Percentiles rank a stretch among this genome's conserved stretches.
Evolutionary conservation across 2,329 filamentous ascomycete species (phyloP).

Genomic region (Trichophyton equinum): DNA sequence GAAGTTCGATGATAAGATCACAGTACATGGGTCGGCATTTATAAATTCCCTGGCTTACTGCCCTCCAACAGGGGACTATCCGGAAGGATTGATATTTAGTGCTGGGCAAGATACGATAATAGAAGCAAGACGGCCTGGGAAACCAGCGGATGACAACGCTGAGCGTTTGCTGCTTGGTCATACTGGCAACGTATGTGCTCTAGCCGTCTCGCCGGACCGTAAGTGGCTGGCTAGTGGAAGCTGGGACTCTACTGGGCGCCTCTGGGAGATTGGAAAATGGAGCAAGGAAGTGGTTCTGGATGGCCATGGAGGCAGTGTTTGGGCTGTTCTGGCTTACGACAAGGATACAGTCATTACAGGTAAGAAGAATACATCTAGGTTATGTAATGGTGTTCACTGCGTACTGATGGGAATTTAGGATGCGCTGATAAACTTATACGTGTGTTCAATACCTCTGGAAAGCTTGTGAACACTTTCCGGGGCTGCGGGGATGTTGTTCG

Average conservation of each 20-base stretch:
- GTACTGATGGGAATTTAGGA: slow-evolving; percentile 31
- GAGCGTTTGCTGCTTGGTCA: slow-evolving; percentile 81
- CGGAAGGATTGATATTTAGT: slow-evolving; percentile 72
- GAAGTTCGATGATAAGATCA: slow-evolving; percentile 62
- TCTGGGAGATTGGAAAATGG: slow-evolving; percentile 83
- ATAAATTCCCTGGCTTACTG: slow-evolving; percentile 75
- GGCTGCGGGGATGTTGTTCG: slow-evolving; percentile 73
- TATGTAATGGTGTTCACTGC: background rate
- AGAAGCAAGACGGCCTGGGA: slow-evolving; percentile 65
- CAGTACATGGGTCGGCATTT: slow-evolving; percentile 69
- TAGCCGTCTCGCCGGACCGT: slow-evolving; percentile 64
- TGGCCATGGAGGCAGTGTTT: slow-evolving; percentile 72
- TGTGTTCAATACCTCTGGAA: slow-evolving; percentile 57
- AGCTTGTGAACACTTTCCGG: slow-evolving; percentile 51
- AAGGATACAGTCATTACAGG: slow-evolving; percentile 66
- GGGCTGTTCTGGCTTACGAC: slow-evolving; percentile 80
- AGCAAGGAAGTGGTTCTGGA: slow-evolving; percentile 58
- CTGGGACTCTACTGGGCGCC: slow-evolving; percentile 78
- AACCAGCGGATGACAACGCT: slow-evolving; percentile 58
- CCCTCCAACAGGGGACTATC: slow-evolving; percentile 53
- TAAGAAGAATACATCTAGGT: slow-evolving; percentile 17
- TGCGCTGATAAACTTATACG: slow-evolving; percentile 85
- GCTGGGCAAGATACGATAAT: slow-evolving; percentile 88
- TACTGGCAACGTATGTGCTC: slow-evolving; percentile 70
- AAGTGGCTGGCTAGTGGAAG: slow-evolving; percentile 75